phyloP scores from a whole-genome alignment of 2,329 filamentous ascomycete species.

The Pseudogymnoascus sp. region DNA sequence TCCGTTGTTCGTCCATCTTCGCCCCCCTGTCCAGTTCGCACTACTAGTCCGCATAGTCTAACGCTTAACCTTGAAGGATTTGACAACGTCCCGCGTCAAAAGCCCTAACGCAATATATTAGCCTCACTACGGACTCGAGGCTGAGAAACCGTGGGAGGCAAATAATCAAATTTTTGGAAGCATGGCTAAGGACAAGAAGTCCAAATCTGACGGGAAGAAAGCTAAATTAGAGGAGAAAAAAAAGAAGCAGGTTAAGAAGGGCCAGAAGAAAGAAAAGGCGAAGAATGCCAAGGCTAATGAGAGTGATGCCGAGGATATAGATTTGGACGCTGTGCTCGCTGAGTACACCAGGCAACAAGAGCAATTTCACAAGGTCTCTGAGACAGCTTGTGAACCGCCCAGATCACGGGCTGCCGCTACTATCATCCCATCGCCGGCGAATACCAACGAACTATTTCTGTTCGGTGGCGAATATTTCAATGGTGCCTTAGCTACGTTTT shows the following conservation, averaged over 20 bases:
- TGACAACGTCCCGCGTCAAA: slow-evolving; percentile 1
- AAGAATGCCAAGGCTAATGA: slow-evolving; percentile 65
- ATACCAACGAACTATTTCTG: slow-evolving; percentile 78
- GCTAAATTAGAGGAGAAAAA: slow-evolving; percentile 53
- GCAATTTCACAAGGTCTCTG: slow-evolving; percentile 87
- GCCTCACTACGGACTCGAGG: slow-evolving; percentile 1
- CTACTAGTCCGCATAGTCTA: not conserved
- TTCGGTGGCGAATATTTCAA: slow-evolving; percentile 97
- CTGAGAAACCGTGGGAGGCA: not conserved
- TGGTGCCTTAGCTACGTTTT: slow-evolving; percentile 70
- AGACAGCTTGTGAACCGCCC: slow-evolving; percentile 65
- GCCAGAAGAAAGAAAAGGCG: slow-evolving; percentile 71
- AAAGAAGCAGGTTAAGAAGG: slow-evolving; percentile 78
- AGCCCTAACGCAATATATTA: slow-evolving; percentile 7
- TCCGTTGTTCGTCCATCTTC: not conserved
- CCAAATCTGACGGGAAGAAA: slow-evolving; percentile 38
- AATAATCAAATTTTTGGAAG: slow-evolving; percentile 7
- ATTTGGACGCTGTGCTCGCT: slow-evolving; percentile 85
- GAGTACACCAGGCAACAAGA: slow-evolving; percentile 91
- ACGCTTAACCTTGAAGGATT: slow-evolving; percentile 5
- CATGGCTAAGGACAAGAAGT: slow-evolving; percentile 47
- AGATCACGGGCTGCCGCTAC: slow-evolving; percentile 71
- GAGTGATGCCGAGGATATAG: slow-evolving; percentile 84
- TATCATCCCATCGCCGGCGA: slow-evolving; percentile 74
- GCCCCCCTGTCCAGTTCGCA: not conserved